phyloP scores from a whole-genome alignment of 2,329 filamentous ascomycete genomes.

The Xylaria digitata region DNA sequence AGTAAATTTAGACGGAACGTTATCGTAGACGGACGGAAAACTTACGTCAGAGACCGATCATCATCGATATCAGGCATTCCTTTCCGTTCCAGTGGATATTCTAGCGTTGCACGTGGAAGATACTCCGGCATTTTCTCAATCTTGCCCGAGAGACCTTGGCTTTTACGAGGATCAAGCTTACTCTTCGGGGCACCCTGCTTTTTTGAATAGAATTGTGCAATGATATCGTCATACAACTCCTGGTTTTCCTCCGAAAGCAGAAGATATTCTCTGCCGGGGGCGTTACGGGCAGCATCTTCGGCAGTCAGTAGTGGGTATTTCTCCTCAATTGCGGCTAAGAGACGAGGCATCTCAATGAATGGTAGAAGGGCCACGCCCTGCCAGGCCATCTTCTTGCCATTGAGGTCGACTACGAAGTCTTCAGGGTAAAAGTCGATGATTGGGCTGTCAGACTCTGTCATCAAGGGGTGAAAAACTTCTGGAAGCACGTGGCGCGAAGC shows the following conservation, averaged over 20 bases:
- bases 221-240: slow-evolving; percentile 83
- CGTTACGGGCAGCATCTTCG: slow-evolving; percentile 83
- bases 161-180: slow-evolving; percentile 78
- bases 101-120: slow-evolving; percentile 83
- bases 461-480: slow-evolving; percentile 86
- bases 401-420: slow-evolving; percentile 91
- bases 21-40: slow-evolving; percentile 39
- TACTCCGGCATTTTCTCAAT: slow-evolving; percentile 86
- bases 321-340: slow-evolving; percentile 83
- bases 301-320: slow-evolving; percentile 83
- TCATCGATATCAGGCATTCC: slow-evolving; percentile 82
- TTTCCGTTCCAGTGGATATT: slow-evolving; percentile 78
- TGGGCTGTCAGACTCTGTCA: slow-evolving; percentile 86
- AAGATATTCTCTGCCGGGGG: slow-evolving; percentile 81
- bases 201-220: slow-evolving; percentile 90
- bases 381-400: slow-evolving; percentile 99
- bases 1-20: slow-evolving; percentile 42
- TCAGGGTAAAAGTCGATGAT: slow-evolving; percentile 98
- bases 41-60: slow-evolving; percentile 85
- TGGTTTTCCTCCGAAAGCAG: slow-evolving; percentile 86
- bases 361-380: slow-evolving; percentile 93
- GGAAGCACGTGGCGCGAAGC: slow-evolving; percentile 93
- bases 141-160: slow-evolving; percentile 81
- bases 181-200: slow-evolving; percentile 75
- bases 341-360: slow-evolving; percentile 92